phyloP scores from a whole-genome alignment of 108 stramenopile genomes.

The Bacterosira constricta region DNA sequence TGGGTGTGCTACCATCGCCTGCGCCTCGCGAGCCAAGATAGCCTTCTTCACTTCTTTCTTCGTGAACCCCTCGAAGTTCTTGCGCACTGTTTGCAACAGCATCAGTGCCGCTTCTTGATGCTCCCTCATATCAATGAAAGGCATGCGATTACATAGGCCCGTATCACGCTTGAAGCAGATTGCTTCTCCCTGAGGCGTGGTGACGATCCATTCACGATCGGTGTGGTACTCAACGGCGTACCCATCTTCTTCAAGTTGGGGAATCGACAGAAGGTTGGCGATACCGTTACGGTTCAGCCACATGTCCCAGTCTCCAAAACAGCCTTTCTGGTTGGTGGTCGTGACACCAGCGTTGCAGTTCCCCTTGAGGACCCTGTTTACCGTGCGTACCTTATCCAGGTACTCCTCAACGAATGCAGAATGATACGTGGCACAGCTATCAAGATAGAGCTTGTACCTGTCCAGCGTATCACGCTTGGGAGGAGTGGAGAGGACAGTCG shows the following conservation, averaged over 20 bases:
- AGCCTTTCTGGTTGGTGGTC: constrained; percentile 20
- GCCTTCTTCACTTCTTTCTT: constrained; percentile 1
- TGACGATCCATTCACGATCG: constrained; percentile 2
- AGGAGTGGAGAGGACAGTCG: no score
- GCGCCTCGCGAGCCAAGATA: background rate
- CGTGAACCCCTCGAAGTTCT: constrained; percentile 11
- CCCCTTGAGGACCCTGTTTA: no score
- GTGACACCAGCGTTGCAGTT: constrained; percentile 41
- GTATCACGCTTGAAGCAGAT: background rate
- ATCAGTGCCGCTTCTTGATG: no score
- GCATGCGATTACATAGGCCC: no score
- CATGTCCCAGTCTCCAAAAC: constrained; percentile 32
- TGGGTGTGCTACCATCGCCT: background rate
- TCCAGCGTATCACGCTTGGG: no score
- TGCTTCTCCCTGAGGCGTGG: background rate
- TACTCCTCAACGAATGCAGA: no score
- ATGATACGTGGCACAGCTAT: no score
- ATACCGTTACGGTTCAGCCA: constrained; percentile 30
- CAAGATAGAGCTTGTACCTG: no score
- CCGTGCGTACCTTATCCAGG: no score
- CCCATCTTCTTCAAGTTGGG: background rate
- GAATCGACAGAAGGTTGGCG: constrained; percentile 43
- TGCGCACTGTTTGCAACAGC: constrained; percentile 4
- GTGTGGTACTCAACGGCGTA: constrained; percentile 22
- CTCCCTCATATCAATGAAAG: background rate